Evolutionary conservation across 1,284 basidiomycete genomes (phyloP), one percentile per base, ranked within the genome.

Genomic region (Erythrobasidium hasegawianum): DNA sequence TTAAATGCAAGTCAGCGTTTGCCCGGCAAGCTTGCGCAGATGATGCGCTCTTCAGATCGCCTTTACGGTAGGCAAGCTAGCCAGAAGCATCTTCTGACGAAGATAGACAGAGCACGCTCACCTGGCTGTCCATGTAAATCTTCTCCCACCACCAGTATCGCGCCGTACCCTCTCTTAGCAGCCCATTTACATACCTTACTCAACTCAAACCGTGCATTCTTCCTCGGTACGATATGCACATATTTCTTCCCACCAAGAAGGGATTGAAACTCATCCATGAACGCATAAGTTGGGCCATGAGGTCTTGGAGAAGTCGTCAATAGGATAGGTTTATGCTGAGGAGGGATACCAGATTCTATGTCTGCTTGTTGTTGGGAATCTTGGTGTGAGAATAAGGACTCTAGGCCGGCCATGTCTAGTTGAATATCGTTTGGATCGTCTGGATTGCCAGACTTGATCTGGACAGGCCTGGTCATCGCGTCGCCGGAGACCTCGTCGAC

Each of bases 171-270:
- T 72, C 96, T 81, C 56, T 86, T 87, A 2, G 88, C 87, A 20
- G 93, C 92, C 96, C 96, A 98, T 1, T 87, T 85, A 40, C 94
- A 90, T 72, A 99, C 92, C 72, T 87, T 83, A 0, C 93, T 93
- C 70, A 98, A 81, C 79, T 97, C 94, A 73, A 90, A 97, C 0
- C 92, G 89, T 1, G 92, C 91, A 76, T 91, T 93, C 74, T 90
- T 89, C 64, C 96, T 81, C 68, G 87, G 84, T 56, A 94, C 87
- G 75, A 96, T 92, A 76, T 98, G 91, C 0, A 91, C 90, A 41
- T 70, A 57, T 16, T 49, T 62, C 61, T 70, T 70, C 4, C 96
- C 96, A 27, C 96, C 95, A 74, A 98, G 91, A 41, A 99, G 81
- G 5, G 87, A 88, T 29, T 90, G 87, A 10, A 98, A 79, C 77